Evolutionary conservation across 306 rosid species (phyloP).

Genomic region (Carpinus fangiana): DNA sequence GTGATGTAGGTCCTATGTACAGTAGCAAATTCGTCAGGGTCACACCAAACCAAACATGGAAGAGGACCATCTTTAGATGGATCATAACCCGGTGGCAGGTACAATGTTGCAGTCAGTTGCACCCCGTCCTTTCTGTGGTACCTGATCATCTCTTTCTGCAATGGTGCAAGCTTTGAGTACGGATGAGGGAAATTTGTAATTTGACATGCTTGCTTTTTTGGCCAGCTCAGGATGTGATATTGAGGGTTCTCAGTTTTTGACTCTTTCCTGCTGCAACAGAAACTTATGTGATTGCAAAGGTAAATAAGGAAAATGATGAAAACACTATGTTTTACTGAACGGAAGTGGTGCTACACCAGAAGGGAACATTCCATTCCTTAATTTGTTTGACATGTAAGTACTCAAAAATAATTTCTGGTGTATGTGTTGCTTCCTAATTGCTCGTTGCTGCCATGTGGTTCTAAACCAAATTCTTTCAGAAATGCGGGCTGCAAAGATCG

Average conservation of each 20-base stretch:
- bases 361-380: constrained; percentile 95
- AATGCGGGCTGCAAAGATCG: constrained; percentile 83
- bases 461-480: constrained; percentile 64
- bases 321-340: constrained; percentile 69
- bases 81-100: constrained; percentile 88
- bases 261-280: constrained; percentile 84
- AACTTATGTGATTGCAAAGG: constrained; percentile 74
- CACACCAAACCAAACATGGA: constrained; percentile 97
- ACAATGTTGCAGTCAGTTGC: constrained; percentile 91
- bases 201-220: constrained; percentile 64
- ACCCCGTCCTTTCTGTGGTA: constrained; percentile 97
- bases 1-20: no score
- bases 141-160: constrained; percentile 96
- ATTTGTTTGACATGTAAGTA: constrained; percentile 90
- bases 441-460: constrained; percentile 27
- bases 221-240: constrained; percentile 79
- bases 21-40: constrained; percentile 77
- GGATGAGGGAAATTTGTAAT: constrained; percentile 96
- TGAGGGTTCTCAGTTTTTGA: constrained; percentile 96
- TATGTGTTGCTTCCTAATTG: constrained; percentile 7
- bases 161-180: constrained; percentile 82
- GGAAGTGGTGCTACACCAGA: constrained; percentile 94
- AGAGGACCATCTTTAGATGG: constrained; percentile 89
- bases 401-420: constrained; percentile 25
- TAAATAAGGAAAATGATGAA: constrained; percentile 66